phyloP scores from a whole-genome alignment of 768 basidiomycete species.

The Suillus placidus region DNA sequence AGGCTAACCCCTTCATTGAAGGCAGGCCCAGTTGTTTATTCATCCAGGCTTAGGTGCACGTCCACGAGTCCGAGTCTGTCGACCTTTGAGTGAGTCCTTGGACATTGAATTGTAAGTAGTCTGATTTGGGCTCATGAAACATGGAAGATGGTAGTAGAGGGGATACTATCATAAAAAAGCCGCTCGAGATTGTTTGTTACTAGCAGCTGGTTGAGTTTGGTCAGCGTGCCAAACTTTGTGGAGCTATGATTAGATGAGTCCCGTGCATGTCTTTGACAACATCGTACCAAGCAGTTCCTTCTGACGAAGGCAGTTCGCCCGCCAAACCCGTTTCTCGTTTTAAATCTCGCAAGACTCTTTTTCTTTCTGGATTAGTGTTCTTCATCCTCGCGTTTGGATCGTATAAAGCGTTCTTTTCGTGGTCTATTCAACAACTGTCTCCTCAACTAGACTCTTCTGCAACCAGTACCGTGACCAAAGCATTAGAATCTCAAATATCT shows the following conservation, averaged over 20 bases:
- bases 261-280: slow-evolving; percentile 24
- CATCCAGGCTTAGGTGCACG: not conserved
- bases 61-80: not conserved
- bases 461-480: slow-evolving; percentile 19
- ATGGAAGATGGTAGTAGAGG: not conserved
- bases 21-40: not conserved
- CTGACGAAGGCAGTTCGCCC: slow-evolving; percentile 20
- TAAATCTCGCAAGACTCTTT: slow-evolving; percentile 31
- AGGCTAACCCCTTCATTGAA: not conserved
- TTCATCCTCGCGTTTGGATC: slow-evolving; percentile 41
- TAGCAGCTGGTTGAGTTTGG: not conserved
- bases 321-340: slow-evolving; percentile 28
- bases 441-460: slow-evolving; percentile 4
- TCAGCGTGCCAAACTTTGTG: slow-evolving; percentile 7
- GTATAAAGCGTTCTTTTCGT: slow-evolving; percentile 43
- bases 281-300: slow-evolving; percentile 22
- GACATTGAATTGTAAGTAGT: not conserved
- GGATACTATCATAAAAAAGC: not conserved
- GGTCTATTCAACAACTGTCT: not conserved
- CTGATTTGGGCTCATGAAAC: not conserved
- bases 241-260: not conserved
- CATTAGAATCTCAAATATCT: slow-evolving; percentile 12
- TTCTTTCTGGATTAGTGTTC: slow-evolving; percentile 38
- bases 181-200: not conserved
- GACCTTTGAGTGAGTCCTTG: not conserved